Evolutionary conservation across 257 asterid species (phyloP).

Genomic region (Penstemon eatonii): DNA sequence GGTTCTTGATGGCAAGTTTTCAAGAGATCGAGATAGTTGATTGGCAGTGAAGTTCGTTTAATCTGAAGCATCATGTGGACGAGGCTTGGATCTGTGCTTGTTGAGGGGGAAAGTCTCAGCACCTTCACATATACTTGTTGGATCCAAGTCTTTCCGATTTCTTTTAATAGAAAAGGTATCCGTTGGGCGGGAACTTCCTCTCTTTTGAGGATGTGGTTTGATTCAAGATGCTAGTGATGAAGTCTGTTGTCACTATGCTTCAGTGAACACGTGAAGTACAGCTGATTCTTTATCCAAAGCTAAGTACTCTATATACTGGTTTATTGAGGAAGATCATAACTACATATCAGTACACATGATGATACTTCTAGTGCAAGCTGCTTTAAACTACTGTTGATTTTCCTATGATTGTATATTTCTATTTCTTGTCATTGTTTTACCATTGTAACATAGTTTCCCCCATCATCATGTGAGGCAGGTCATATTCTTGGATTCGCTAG

Average conservation of each 20-base stretch:
- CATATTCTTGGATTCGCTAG: neutral
- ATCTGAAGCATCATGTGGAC: neutral
- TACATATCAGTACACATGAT: neutral
- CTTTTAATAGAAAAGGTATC: slow-evolving; percentile 48
- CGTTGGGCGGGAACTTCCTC: slow-evolving; percentile 16
- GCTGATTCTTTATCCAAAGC: slow-evolving; percentile 37
- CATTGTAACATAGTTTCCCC: neutral
- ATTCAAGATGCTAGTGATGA: too few relatives aligned
- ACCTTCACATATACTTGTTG: too few relatives aligned
- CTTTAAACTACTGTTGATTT: neutral
- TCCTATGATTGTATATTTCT: neutral
- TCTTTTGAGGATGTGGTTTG: slow-evolving; percentile 12
- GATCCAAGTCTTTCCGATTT: slow-evolving; percentile 23
- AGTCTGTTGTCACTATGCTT: slow-evolving; percentile 38
- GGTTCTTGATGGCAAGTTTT: too few relatives aligned
- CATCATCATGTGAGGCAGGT: neutral
- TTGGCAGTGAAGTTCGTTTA: too few relatives aligned
- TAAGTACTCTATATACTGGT: slow-evolving; percentile 28
- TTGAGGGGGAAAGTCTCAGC: too few relatives aligned
- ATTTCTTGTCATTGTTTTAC: neutral
- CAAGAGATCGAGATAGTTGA: too few relatives aligned
- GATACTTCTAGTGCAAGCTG: neutral
- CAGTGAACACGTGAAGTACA: slow-evolving; percentile 34
- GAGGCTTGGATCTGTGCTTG: slow-evolving; percentile 40
- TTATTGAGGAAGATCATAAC: too few relatives aligned